Percentiles rank a stretch among this genome's conserved stretches.
phyloP scores from a whole-genome alignment of 2,329 filamentous ascomycete species.

The Arthrobotrys pseudoclavata region DNA sequence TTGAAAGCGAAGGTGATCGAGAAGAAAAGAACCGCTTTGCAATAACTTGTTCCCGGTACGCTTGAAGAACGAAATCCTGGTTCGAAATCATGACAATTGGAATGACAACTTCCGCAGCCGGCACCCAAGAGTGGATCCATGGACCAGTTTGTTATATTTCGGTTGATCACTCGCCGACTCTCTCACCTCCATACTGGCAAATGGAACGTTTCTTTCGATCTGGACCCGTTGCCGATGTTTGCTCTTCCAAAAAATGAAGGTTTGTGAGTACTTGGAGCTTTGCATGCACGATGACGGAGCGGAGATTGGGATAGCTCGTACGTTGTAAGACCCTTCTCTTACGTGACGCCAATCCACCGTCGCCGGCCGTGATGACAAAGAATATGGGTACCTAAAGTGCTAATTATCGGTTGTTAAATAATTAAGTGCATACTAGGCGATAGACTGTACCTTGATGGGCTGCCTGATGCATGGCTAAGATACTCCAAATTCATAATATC shows the following conservation, averaged over 20 bases:
- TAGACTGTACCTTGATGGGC: conserved; percentile 5
- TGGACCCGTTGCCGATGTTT: conserved; percentile 17
- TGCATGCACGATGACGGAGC: conserved; percentile 31
- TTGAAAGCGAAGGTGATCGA: conserved; percentile 10
- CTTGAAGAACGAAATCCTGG: conserved; percentile 23
- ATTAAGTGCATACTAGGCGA: not conserved
- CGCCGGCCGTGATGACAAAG: conserved; percentile 24
- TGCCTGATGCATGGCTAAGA: conserved; percentile 8
- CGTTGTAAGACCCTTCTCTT: conserved; percentile 22
- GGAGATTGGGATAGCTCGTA: conserved; percentile 6
- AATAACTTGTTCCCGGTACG: conserved; percentile 7
- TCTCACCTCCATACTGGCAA: not conserved
- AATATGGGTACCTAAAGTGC: conserved; percentile 30
- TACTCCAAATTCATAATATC: not conserved
- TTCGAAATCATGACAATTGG: conserved; percentile 21
- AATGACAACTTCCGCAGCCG: conserved; percentile 20
- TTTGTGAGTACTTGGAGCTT: not conserved
- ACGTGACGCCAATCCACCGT: conserved; percentile 32
- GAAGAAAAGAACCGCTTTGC: conserved; percentile 2
- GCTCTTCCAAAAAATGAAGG: conserved; percentile 11
- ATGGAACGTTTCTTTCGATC: not conserved
- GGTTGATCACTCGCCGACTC: not conserved
- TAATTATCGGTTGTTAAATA: conserved; percentile 9
- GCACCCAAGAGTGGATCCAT: conserved; percentile 9
- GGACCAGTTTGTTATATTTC: conserved; percentile 12